A percentile compares a stretch with the other conserved stretches of the same genome.
phyloP scores from a whole-genome alignment of 1,284 basidiomycete species.

The Apiotrichum brassicae region DNA sequence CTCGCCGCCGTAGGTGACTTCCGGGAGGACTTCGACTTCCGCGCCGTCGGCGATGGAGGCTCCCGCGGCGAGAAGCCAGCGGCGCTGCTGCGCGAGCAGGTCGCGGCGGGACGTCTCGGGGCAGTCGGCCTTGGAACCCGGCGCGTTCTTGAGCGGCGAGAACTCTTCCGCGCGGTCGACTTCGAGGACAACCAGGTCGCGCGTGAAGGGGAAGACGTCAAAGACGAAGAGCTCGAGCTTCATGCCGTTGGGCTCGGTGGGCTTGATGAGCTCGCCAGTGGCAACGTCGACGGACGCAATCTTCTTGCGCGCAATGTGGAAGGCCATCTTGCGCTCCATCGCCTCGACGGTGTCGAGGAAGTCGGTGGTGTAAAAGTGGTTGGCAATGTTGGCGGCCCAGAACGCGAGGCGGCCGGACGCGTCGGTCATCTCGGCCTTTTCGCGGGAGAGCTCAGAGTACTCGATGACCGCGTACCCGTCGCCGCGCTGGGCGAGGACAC shows the following conservation, averaged over 20 bases:
- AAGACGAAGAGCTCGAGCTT: slow-evolving; percentile 99
- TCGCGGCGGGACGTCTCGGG: slow-evolving; percentile 85
- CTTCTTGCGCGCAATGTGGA: slow-evolving; percentile 98
- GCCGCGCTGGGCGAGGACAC: slow-evolving; percentile 80
- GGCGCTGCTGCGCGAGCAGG: slow-evolving; percentile 78
- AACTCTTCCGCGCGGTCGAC: slow-evolving; percentile 87
- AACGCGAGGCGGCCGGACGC: slow-evolving; percentile 70
- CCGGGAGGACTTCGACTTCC: slow-evolving; percentile 86
- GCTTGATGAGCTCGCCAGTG: slow-evolving; percentile 64
- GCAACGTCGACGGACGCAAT: slow-evolving; percentile 74
- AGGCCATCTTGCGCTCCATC: slow-evolving; percentile 85
- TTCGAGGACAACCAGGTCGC: slow-evolving; percentile 79
- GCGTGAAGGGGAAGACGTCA: slow-evolving; percentile 93
- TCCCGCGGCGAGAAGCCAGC: slow-evolving; percentile 76
- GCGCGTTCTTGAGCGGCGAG: slow-evolving; percentile 94
- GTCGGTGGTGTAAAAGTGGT: slow-evolving; percentile 91
- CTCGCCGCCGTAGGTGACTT: slow-evolving; percentile 85
- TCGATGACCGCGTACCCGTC: slow-evolving; percentile 88
- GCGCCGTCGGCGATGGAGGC: slow-evolving; percentile 56
- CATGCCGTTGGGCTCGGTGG: slow-evolving; percentile 91
- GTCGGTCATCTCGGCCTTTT: slow-evolving; percentile 73
- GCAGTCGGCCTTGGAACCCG: slow-evolving; percentile 87
- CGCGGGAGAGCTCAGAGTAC: slow-evolving; percentile 90
- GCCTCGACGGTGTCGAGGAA: slow-evolving; percentile 75
- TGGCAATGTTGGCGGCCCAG: slow-evolving; percentile 94